These are phyloP conservation scores for Tylopilus rubrobrunneus DNA, from an alignment of 768 basidiomycete genomes.

Conservation along the genomic window DNA sequence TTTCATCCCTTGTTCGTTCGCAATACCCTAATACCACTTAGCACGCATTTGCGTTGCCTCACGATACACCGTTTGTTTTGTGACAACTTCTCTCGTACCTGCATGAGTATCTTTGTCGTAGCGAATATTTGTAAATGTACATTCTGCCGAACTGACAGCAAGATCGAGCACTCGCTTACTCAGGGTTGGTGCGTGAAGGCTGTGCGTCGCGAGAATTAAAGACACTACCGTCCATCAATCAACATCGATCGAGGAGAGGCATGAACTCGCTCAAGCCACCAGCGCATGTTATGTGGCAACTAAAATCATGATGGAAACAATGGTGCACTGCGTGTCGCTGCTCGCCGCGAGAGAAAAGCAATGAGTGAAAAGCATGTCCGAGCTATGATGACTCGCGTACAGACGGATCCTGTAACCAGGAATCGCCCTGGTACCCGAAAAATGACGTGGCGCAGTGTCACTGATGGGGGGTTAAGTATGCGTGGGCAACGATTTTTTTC, in stretches of 20 bases:
- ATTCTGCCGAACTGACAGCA: too few species aligned
- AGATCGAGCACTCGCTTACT: too few species aligned
- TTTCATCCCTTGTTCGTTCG: not conserved
- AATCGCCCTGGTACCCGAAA: not conserved
- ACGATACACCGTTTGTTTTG: not conserved
- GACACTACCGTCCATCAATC: not conserved
- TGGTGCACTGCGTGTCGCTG: not conserved
- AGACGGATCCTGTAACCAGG: too few species aligned
- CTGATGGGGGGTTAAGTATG: too few species aligned
- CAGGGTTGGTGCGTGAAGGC: too few species aligned
- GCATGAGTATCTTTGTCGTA: too few species aligned
- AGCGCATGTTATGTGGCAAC: not conserved
- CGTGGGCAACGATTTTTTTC: too few species aligned
- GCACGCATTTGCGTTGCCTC: not conserved
- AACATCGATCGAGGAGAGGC: not conserved
- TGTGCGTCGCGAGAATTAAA: too few species aligned
- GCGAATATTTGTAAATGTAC: too few species aligned
- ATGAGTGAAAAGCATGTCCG: not conserved
- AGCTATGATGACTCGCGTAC: too few species aligned
- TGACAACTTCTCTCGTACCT: not conserved
- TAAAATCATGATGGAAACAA: not conserved
- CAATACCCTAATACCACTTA: not conserved
- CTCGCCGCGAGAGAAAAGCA: not conserved
- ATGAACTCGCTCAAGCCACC: not conserved
- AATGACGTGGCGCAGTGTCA: not conserved